Base-by-base conservation (phyloP, 202 grass and related monocot genomes). In the Bolboschoenoplectus hybrid region DNA sequence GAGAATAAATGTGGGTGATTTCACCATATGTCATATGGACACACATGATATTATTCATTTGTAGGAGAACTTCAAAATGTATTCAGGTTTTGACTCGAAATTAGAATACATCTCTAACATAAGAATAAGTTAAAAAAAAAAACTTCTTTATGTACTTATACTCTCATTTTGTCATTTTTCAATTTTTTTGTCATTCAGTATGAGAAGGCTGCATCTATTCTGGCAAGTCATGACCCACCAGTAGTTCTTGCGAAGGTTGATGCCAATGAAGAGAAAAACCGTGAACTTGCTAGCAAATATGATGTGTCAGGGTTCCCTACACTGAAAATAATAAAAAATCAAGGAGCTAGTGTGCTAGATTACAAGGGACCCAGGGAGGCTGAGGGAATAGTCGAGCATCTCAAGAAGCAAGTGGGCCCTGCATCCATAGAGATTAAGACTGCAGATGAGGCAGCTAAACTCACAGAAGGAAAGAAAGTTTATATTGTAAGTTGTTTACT, bases 361-460 rank as follows among this genome's bases (percentile, higher is more conserved):
- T 99, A 97, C 84, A 97, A 97, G 85, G 97, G 97, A 52, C 92
- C 93, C 1, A 87, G 97, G 85, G 92, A 99, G 73, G 84, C 97
- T 63, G 97, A 99, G 32, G 97, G 93, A 19, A 99, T 99, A 51
- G 86, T 99, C 50, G 88, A 94, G 0, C 97, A 99, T 89, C 38
- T 99, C 55, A 97, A 97, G 93, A 99, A 97, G 87, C 93, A 97
- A 87, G 90, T 90, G 70, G 97, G 93, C 26, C 97, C 97, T 86
- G 87, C 97, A 40, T 99, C 97, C 14, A 70, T 90, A 82, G 92
- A 94, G 89, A 89, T 99, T 83, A 97, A 90, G 85, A 91, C 93
- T 36, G 50, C 53, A 2, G 92, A 99, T n/a, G 97, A 99, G 0
- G 97, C 70, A 3, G 10, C 85, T 0, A 16, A 35, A 81, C 36